phyloP scores from a whole-genome alignment of 1,284 basidiomycete genomes.

The Pascua sp. region DNA sequence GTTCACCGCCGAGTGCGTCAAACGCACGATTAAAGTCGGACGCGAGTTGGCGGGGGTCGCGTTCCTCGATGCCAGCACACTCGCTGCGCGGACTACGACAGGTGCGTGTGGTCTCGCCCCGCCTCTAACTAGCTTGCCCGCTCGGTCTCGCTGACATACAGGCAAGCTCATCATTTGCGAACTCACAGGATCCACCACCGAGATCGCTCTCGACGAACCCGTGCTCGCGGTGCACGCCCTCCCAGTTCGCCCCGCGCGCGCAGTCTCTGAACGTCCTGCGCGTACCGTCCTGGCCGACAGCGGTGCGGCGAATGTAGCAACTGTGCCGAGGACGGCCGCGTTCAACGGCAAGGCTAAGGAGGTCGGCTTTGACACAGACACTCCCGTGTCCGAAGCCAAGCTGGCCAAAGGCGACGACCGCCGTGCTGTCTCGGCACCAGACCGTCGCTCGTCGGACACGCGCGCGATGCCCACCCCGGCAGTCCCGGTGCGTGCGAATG shows the following conservation, averaged over 20 bases:
- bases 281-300: slow-evolving; percentile 4
- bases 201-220: slow-evolving; percentile 7
- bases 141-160: not conserved
- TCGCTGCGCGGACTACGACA: slow-evolving; percentile 13
- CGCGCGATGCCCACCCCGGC: too few relatives aligned
- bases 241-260: not conserved
- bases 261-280: not conserved
- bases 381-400: too few relatives aligned
- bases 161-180: not conserved
- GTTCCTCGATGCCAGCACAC: slow-evolving; percentile 19
- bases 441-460: too few relatives aligned
- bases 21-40: not conserved
- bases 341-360: not conserved
- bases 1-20: not conserved
- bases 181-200: slow-evolving; percentile 11
- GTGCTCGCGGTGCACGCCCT: slow-evolving; percentile 14
- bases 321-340: too few relatives aligned
- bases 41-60: slow-evolving; percentile 10
- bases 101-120: not conserved
- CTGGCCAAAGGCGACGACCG: too few relatives aligned
- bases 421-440: not conserved
- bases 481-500: too few relatives aligned
- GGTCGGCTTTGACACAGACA: slow-evolving; percentile 1
- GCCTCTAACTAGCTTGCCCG: too few relatives aligned
- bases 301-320: not conserved